Conservation (phyloP, 108 stramenopile genomes). For the Cyclotella baltica region DNA sequence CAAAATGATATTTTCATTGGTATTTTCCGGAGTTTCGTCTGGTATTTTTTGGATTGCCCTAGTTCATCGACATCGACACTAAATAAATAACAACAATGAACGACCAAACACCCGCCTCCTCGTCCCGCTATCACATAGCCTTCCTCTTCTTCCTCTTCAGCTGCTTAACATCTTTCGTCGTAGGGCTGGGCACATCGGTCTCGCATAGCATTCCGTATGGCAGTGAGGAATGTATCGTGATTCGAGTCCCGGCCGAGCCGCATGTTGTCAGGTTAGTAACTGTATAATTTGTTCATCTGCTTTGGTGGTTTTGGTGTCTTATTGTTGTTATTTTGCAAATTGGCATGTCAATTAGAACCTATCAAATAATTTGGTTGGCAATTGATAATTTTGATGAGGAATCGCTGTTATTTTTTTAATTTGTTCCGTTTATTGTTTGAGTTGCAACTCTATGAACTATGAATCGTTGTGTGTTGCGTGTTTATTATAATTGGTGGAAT, state of each 20-base stretch:
- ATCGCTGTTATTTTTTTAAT: too few relatives aligned
- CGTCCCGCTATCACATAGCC: not conserved
- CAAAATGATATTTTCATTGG: too few relatives aligned
- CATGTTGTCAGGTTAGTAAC: conserved; percentile 40
- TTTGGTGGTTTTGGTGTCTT: not conserved
- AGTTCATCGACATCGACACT: too few relatives aligned
- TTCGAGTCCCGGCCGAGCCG: conserved; percentile 39
- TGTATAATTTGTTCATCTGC: not conserved
- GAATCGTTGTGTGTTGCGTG: too few relatives aligned
- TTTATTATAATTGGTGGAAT: too few relatives aligned
- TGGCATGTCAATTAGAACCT: too few relatives aligned
- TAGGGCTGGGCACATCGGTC: conserved; percentile 22
- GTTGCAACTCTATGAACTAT: too few relatives aligned
- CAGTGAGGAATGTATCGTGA: conserved; percentile 46
- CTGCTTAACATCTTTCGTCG: not conserved
- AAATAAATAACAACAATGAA: conserved; percentile 1
- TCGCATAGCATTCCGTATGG: conserved; percentile 47
- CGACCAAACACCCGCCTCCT: not conserved
- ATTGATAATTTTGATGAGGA: too few relatives aligned
- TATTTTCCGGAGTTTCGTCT: too few relatives aligned
- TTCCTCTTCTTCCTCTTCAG: not conserved
- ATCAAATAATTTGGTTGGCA: too few relatives aligned
- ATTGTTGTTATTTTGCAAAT: not conserved
- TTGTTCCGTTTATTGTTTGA: too few relatives aligned
- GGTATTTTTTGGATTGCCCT: too few relatives aligned